Percentiles rank a stretch among this genome's conserved stretches.
Evolutionary conservation across 345 rosid genomes (phyloP).

Genomic region (Pelargonium nanum): DNA sequence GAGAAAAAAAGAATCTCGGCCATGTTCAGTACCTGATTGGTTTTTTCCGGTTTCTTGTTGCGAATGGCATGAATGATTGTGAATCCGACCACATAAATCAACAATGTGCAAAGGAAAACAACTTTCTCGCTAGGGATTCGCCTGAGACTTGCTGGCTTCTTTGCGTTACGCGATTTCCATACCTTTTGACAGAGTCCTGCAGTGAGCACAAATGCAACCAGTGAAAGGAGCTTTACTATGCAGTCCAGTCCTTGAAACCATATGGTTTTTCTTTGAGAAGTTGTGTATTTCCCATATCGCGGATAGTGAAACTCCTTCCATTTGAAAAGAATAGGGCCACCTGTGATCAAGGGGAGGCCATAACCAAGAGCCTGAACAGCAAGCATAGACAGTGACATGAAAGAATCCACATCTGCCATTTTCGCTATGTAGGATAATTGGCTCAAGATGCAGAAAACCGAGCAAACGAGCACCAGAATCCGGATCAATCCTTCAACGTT

Average conservation of each 20-base stretch:
- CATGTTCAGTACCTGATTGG: too few species aligned
- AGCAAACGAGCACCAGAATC: not conserved
- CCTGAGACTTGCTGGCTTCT: not conserved
- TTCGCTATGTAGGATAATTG: not conserved
- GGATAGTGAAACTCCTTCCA: not conserved
- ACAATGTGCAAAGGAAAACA: not conserved
- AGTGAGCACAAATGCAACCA: not conserved
- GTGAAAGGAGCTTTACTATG: not conserved
- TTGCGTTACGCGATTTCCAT: not conserved
- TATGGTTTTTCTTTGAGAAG: too few species aligned
- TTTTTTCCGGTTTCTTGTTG: too few species aligned
- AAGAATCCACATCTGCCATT: not conserved
- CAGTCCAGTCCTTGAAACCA: not conserved
- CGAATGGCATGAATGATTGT: not conserved
- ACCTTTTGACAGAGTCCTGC: not conserved
- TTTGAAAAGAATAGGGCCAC: not conserved
- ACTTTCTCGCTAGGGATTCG: not conserved
- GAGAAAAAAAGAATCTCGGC: too few species aligned
- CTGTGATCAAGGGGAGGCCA: not conserved
- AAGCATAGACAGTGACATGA: constrained; percentile 1
- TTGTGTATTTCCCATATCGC: too few species aligned
- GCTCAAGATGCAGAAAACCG: not conserved
- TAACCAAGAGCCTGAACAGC: constrained; percentile 1
- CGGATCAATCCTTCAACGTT: constrained; percentile 3
- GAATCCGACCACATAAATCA: not conserved